Conservation (phyloP, 768 basidiomycete genomes). For the Leccinum fibrillosum region DNA sequence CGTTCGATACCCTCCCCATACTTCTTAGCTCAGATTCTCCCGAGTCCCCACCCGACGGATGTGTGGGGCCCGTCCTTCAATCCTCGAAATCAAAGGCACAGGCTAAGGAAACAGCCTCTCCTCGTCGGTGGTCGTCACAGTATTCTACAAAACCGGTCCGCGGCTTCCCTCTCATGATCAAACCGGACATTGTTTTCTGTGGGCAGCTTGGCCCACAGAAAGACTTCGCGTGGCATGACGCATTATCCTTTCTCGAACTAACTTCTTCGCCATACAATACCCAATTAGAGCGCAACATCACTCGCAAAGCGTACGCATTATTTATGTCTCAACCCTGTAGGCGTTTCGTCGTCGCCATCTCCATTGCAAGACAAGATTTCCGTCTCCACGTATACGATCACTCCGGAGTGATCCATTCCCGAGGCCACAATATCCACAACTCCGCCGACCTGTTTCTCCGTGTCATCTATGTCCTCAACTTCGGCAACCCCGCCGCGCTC, state of each 20-base stretch:
- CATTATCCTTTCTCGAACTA: not conserved
- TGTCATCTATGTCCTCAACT: not conserved
- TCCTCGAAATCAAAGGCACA: not conserved
- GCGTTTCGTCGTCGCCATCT: not conserved
- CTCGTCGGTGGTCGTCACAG: not conserved
- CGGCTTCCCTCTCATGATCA: not conserved
- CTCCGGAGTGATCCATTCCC: not conserved
- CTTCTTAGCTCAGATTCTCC: not conserved
- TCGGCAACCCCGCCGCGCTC: not conserved
- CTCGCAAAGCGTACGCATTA: not conserved
- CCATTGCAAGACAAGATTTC: not conserved
- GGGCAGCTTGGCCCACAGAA: not conserved
- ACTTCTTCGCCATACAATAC: not conserved
- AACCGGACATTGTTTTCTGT: not conserved
- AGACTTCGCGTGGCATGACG: not conserved
- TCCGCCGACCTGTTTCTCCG: not conserved
- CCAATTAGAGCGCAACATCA: not conserved
- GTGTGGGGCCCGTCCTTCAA: not conserved
- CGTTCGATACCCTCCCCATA: not conserved
- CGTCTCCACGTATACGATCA: not conserved
- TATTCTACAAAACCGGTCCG: not conserved
- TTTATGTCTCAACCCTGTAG: not conserved
- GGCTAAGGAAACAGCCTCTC: not conserved
- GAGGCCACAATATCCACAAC: not conserved
- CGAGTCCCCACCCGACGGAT: not conserved